Percentiles rank a stretch among this genome's conserved stretches.
These are phyloP conservation scores for sorghum (Sorghum bicolor) DNA, from an alignment of 176 grass and related monocot genomes.

Conservation along the genomic window Sorghum_bicolor_NCBIv3 NC_012871.2:62692001-62692500, in stretches of 20 bases:
- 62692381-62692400: neutral
- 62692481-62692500: neutral
- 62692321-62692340: neutral
- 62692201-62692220: neutral
- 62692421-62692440: neutral
- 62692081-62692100: neutral
- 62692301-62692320: neutral
- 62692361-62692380: neutral
- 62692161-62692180: neutral
- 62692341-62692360: neutral
- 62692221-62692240: constrained; percentile 4
- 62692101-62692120: constrained; percentile 11
- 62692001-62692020: neutral
- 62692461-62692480: neutral
- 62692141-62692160: neutral
- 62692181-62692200: neutral
- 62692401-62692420: neutral
- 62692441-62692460: neutral
- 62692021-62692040: neutral
- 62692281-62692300: neutral
- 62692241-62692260: no score
- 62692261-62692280: neutral
- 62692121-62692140: neutral
- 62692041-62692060: constrained; percentile 26
- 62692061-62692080: neutral